A percentile compares a stretch with the other conserved stretches of the same genome.
Conservation (phyloP, 768 basidiomycete genomes). For the Pleurotus cornucopiae region DNA sequence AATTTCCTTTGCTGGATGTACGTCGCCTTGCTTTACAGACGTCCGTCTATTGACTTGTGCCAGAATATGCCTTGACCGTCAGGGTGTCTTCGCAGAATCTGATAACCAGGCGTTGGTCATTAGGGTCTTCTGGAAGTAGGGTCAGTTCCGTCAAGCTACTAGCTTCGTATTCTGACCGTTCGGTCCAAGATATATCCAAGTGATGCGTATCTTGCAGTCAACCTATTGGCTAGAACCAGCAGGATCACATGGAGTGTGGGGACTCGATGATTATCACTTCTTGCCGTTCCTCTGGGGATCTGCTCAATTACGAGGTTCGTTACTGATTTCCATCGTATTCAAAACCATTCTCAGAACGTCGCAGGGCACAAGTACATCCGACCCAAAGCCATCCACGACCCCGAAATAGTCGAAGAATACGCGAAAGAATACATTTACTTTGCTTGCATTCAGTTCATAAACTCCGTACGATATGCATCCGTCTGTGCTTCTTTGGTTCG, state of each 20-base stretch:
- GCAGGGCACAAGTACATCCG: slow-evolving; percentile 84
- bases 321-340: not conserved
- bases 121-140: slow-evolving; percentile 84
- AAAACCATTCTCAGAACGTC: not conserved
- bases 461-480: slow-evolving; percentile 58
- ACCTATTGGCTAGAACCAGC: slow-evolving; percentile 98
- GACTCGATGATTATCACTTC: slow-evolving; percentile 96
- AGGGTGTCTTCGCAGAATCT: slow-evolving; percentile 55
- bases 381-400: slow-evolving; percentile 90
- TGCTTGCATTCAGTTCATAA: slow-evolving; percentile 93
- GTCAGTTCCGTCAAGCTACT: not conserved
- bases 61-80: slow-evolving; percentile 77
- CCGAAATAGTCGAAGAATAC: slow-evolving; percentile 89
- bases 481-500: not conserved
- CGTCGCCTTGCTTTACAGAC: slow-evolving; percentile 23
- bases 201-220: slow-evolving; percentile 86
- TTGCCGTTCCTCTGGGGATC: slow-evolving; percentile 87
- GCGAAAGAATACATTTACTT: slow-evolving; percentile 95
- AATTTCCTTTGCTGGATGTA: slow-evolving; percentile 98
- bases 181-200: slow-evolving; percentile 68
- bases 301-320: slow-evolving; percentile 64
- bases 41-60: not conserved
- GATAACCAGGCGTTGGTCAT: slow-evolving; percentile 79
- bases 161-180: slow-evolving; percentile 22
- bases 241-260: slow-evolving; percentile 99